A percentile compares a stretch with the other conserved stretches of the same genome.
Conservation (phyloP, 2,329 filamentous ascomycete species). For the Penicillium sp. region DNA sequence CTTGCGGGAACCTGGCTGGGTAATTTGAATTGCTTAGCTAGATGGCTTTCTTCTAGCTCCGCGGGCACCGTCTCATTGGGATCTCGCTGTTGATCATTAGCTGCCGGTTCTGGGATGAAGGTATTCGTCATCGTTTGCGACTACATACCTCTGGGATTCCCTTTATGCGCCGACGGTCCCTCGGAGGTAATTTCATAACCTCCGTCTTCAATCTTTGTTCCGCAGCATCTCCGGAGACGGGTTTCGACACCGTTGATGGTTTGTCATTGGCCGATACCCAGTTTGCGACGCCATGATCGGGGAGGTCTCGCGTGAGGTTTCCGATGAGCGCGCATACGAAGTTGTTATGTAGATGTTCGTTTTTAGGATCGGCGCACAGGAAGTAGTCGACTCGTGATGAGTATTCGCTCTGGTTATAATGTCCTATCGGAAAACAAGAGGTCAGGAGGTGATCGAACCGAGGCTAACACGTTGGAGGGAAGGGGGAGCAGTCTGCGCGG, state of each 20-base stretch:
- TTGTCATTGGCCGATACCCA: conserved; percentile 64
- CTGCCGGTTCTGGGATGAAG: background rate
- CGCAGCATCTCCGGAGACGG: conserved; percentile 58
- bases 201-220: conserved; percentile 65
- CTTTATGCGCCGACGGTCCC: conserved; percentile 61
- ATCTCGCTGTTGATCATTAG: conserved; percentile 34
- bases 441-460: conserved; percentile 21
- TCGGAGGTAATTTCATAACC: conserved; percentile 61
- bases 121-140: background rate
- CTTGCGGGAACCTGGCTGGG: conserved; percentile 66
- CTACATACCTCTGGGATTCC: conserved; percentile 50
- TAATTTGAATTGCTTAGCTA: conserved; percentile 51
- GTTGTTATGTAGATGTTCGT: conserved; percentile 62
- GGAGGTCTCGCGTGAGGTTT: conserved; percentile 60
- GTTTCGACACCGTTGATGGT: conserved; percentile 50
- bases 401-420: conserved; percentile 62
- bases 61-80: conserved; percentile 32
- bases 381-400: conserved; percentile 56
- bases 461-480: conserved; percentile 6
- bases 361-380: conserved; percentile 53
- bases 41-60: conserved; percentile 46
- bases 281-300: conserved; percentile 61
- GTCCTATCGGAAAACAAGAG: conserved; percentile 43
- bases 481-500: background rate
- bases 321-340: conserved; percentile 59